phyloP scores from a whole-genome alignment of 192 early-diverging fungal genomes.

The Coemansia sp. region DNA sequence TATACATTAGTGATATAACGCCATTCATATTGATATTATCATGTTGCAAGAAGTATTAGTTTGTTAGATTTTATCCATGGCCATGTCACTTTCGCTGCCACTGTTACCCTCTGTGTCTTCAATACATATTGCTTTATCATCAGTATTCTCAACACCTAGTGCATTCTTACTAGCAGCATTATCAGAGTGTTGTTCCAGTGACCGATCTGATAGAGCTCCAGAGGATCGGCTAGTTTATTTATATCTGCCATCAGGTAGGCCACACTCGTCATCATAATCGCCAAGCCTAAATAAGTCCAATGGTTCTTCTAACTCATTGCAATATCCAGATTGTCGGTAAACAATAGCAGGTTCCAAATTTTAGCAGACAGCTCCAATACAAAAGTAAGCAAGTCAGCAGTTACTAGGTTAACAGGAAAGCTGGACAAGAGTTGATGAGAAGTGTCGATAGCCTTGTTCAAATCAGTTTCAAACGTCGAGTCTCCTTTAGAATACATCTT shows the following conservation, averaged over 20 bases:
- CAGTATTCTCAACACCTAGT: slow-evolving; percentile 32
- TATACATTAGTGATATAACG: too few relatives aligned
- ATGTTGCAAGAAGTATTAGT: not conserved
- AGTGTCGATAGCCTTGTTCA: slow-evolving; percentile 47
- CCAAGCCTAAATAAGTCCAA: not conserved
- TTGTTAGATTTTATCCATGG: slow-evolving; percentile 30
- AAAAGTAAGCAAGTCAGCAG: slow-evolving; percentile 48
- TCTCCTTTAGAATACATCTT: slow-evolving; percentile 8
- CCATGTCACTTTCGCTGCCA: slow-evolving; percentile 44
- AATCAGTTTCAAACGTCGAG: not conserved
- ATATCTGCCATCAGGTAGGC: not conserved
- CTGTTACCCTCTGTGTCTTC: slow-evolving; percentile 33
- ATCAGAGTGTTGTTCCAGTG: not conserved
- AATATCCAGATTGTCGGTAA: slow-evolving; percentile 9
- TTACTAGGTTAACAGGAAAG: slow-evolving; percentile 36
- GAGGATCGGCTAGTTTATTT: not conserved
- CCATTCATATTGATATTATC: too few relatives aligned
- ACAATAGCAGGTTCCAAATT: slow-evolving; percentile 3
- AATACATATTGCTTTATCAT: slow-evolving; percentile 58
- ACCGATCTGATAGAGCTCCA: slow-evolving; percentile 4
- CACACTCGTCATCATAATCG: not conserved
- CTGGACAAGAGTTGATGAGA: slow-evolving; percentile 44
- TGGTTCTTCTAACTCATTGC: slow-evolving; percentile 8
- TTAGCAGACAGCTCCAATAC: slow-evolving; percentile 45
- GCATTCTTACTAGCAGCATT: slow-evolving; percentile 6